phyloP scores from a whole-genome alignment of 2,329 filamentous ascomycete genomes.

The Chaetomiaceae sp. region DNA sequence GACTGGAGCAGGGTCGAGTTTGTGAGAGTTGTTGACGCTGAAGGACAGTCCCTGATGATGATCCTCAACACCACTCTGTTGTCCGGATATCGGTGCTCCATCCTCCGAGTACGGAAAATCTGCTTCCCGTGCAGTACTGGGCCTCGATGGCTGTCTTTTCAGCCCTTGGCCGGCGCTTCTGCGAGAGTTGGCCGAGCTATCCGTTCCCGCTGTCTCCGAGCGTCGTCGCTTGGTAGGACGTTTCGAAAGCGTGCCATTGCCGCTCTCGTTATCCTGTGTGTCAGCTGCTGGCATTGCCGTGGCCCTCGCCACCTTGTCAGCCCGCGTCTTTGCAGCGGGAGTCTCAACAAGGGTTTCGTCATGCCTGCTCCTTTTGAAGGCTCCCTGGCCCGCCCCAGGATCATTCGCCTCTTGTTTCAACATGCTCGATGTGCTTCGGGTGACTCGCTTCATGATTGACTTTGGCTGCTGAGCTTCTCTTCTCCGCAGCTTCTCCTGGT shows the following conservation, averaged over 20 bases:
- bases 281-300: neutral
- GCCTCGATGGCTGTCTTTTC: neutral
- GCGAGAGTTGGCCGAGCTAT: neutral
- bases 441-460: conserved; percentile 25
- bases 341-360: neutral
- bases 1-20: neutral
- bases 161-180: neutral
- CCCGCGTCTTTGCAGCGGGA: too few relatives aligned
- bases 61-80: neutral
- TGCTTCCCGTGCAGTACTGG: neutral
- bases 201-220: neutral
- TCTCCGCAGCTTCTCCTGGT: conserved; percentile 25
- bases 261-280: neutral
- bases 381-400: neutral
- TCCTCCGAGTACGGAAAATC: neutral
- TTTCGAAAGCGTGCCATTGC: neutral
- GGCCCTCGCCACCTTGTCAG: neutral
- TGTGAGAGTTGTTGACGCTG: neutral
- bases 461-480: conserved; percentile 22
- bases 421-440: conserved; percentile 10
- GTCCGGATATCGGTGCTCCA: neutral
- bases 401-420: neutral
- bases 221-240: conserved; percentile 2
- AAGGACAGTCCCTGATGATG: neutral
- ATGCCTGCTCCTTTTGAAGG: neutral